Evolutionary conservation across 225 moss, liverwort and hornwort genomes (phyloP).

Genomic region (Thuidium tamariscinum): DNA sequence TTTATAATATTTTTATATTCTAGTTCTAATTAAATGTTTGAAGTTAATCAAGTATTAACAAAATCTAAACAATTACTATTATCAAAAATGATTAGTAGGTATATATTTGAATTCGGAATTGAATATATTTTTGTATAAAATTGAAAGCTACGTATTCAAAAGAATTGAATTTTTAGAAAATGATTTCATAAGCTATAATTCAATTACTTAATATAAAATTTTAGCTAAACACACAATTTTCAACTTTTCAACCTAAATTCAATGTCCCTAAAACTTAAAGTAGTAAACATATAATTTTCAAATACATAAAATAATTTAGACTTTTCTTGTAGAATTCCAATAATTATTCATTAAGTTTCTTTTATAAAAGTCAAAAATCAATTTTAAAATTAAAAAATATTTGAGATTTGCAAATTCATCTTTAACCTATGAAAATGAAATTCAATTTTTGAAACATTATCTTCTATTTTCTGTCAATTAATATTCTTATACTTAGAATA

Average conservation of each 20-base stretch:
- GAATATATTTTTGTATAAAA: no score
- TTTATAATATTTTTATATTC: neutral
- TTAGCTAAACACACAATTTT: no score
- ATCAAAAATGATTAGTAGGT: fast-evolving
- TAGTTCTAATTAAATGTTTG: neutral
- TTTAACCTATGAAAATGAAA: neutral
- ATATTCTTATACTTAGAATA: neutral
- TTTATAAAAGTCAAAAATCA: no score
- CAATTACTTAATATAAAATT: no score
- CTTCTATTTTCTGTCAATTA: neutral
- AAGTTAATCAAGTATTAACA: neutral
- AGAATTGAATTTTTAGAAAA: neutral
- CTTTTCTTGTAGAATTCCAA: neutral
- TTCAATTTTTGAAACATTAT: neutral
- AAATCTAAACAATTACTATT: fast-evolving
- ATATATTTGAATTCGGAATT: no score
- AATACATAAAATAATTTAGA: neutral
- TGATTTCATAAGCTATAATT: neutral
- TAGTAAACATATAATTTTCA: neutral
- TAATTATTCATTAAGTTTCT: no score
- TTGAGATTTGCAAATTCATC: neutral
- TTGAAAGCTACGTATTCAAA: no score
- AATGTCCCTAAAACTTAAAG: neutral
- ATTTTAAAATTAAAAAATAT: neutral
- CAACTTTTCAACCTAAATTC: neutral